These are phyloP conservation scores for Arabidopsis suecica DNA, from an alignment of 345 rosid species.

Conservation along the genomic window DNA sequence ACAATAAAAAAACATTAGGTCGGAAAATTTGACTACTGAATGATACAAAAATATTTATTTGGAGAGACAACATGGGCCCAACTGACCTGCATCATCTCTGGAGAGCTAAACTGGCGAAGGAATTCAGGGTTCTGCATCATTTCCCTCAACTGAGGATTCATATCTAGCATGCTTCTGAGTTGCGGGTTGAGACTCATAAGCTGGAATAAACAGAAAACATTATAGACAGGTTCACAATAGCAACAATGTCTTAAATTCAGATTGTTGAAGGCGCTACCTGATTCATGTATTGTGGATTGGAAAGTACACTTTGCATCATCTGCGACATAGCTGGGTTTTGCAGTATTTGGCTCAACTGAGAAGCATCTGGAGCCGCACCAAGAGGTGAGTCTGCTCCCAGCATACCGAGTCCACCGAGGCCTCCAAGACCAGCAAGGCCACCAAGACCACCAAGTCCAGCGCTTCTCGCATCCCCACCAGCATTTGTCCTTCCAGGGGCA, in stretches of 20 bases:
- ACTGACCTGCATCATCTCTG: conserved; percentile 78
- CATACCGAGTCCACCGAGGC: conserved; percentile 71
- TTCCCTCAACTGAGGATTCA: conserved; percentile 79
- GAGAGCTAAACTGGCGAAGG: conserved; percentile 74
- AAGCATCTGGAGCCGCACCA: conserved; percentile 57
- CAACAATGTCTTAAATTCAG: conserved; percentile 5
- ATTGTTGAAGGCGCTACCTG: conserved; percentile 52
- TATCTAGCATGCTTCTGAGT: conserved; percentile 62
- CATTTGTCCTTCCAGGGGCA: conserved; percentile 56
- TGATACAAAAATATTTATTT: not conserved
- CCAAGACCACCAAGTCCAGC: conserved; percentile 69
- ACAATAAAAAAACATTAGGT: conserved; percentile 22
- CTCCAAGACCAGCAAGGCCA: conserved; percentile 58
- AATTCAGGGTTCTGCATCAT: conserved; percentile 90
- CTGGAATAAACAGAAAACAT: conserved; percentile 44
- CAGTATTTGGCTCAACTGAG: conserved; percentile 64
- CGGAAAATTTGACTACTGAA: not conserved
- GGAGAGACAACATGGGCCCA: conserved; percentile 18
- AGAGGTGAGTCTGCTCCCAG: conserved; percentile 62
- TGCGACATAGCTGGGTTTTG: conserved; percentile 86
- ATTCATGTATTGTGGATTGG: conserved; percentile 85
- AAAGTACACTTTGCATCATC: conserved; percentile 78
- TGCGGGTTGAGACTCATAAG: conserved; percentile 65
- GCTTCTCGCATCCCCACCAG: conserved; percentile 59
- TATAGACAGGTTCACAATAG: not conserved